Evolutionary conservation across 192 early-diverging fungal genomes (phyloP), one percentile per base, ranked within the genome.

Genomic region (Mortierella alpina): DNA sequence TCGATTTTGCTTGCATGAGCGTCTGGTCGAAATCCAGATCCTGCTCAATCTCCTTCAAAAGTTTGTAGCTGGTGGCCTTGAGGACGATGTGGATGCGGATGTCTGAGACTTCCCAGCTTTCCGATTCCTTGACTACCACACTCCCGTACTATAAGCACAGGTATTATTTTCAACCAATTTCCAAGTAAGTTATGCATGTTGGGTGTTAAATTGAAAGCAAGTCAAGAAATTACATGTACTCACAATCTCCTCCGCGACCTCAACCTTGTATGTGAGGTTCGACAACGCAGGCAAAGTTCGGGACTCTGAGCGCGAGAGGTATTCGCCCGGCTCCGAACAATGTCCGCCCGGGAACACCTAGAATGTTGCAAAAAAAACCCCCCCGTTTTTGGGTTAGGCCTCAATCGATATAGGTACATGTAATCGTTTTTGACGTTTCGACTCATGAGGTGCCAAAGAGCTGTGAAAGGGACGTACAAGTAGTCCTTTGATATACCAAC

Each of bases 51-150:
- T 57, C 6, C 13, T 40, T 4, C 12, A 72, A 46, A 2, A 65
- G n/a, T 51, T 58, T 40, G 1, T 10, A 31, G 6, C 60, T 48
- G 2, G 55, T 48, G 6, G 63, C 71, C 0, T 41, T 39, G 13
- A 65, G 18, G 17, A 65, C 17, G 8, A 64, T 45, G 1, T 14
- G 39, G 6, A 73, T 59, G n/a, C 49, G 46, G 54, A 73, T 47
- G 6, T 54, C 11, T 10, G 41, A 17, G 13, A 42, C 47, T 12
- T n/a, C 31, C 22, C 6, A 42, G 8, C 17, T 31, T 1, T 66
- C 63, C 0, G 62, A 59, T 45, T 73, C 63, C 13, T 46, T 73
- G 0, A 66, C 63, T 23, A 52, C 12, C 13, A 73, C 55, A 50
- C 59, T 73, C 52, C 71, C 71, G 10, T 22, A 14, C 70, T 72